These are phyloP conservation scores for Triticum monococcum DNA, from an alignment of 176 grass and related monocot genomes.

Conservation along the genomic window DNA sequence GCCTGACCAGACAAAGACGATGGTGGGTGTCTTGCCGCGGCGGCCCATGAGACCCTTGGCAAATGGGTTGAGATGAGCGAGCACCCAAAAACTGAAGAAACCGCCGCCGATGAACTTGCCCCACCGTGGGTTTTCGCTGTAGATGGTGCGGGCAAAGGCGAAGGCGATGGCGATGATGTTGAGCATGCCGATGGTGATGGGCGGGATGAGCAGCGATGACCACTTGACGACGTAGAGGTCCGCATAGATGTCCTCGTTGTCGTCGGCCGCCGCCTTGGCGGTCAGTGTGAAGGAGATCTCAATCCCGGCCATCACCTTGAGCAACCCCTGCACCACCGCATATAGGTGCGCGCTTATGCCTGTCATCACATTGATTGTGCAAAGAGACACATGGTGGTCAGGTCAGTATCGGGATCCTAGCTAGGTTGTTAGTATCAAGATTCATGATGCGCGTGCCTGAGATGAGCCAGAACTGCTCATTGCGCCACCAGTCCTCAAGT, in stretches of 20 bases:
- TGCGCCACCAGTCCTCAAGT: conserved; percentile 94
- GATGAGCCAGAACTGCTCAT: conserved; percentile 98
- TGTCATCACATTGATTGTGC: background rate
- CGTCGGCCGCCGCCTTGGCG: conserved; percentile 20
- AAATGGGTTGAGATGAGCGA: conserved; percentile 33
- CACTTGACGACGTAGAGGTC: conserved; percentile 36
- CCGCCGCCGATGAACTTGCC: conserved; percentile 33
- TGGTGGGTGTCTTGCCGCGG: conserved; percentile 30
- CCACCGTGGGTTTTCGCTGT: conserved; percentile 24
- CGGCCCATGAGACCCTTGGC: conserved; percentile 37
- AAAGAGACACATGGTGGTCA: background rate
- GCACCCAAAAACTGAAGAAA: conserved; percentile 39
- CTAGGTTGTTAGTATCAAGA: background rate
- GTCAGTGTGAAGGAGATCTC: conserved; percentile 39
- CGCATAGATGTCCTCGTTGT: conserved; percentile 21
- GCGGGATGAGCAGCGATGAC: conserved; percentile 30
- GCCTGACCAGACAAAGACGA: conserved; percentile 32
- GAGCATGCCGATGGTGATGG: conserved; percentile 32
- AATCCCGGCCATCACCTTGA: conserved; percentile 36
- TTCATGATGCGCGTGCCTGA: background rate
- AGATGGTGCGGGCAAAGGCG: conserved; percentile 23
- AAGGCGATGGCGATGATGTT: conserved; percentile 36
- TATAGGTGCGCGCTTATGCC: conserved; percentile 30
- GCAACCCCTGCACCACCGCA: conserved; percentile 30
- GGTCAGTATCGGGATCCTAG: background rate